Percentiles rank a stretch among this genome's conserved stretches.
Conservation (phyloP, 768 basidiomycete species). For the Suillus ampliporus region DNA sequence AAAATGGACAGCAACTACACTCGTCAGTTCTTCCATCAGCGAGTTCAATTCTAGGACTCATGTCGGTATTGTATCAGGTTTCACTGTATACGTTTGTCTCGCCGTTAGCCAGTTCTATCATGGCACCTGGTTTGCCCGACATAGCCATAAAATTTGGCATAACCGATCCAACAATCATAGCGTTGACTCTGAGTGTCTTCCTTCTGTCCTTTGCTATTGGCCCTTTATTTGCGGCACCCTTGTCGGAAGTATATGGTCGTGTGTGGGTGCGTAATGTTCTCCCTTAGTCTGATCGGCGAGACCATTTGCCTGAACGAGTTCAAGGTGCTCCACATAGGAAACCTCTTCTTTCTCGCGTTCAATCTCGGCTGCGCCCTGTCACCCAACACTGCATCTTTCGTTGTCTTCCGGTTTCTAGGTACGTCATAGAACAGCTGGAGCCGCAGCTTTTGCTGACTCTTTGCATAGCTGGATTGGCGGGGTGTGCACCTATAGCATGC, state of each 20-base stretch:
- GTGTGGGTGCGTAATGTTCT: conserved; percentile 56
- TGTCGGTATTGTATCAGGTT: conserved; percentile 43
- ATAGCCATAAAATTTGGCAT: conserved; percentile 58
- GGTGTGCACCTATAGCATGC: conserved; percentile 65
- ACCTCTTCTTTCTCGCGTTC: conserved; percentile 65
- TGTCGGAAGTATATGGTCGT: conserved; percentile 78
- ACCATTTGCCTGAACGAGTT: conserved; percentile 1
- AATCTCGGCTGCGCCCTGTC: conserved; percentile 74
- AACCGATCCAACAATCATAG: conserved; percentile 54
- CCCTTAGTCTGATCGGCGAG: neutral
- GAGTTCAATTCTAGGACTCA: conserved; percentile 34
- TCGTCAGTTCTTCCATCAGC: conserved; percentile 54
- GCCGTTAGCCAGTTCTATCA: conserved; percentile 63
- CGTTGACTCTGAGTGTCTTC: conserved; percentile 67
- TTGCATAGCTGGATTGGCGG: conserved; percentile 63
- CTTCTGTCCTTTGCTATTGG: conserved; percentile 69
- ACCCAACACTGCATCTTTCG: conserved; percentile 56
- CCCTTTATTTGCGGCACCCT: conserved; percentile 68
- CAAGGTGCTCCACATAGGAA: conserved; percentile 69
- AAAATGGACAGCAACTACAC: conserved; percentile 62
- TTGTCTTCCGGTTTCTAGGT: conserved; percentile 75
- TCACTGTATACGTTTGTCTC: conserved; percentile 64
- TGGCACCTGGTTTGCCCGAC: conserved; percentile 70
- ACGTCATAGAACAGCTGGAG: conserved; percentile 25
- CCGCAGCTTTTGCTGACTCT: neutral